These are phyloP conservation scores for Coemansia sp. DNA, from an alignment of 192 early-diverging fungal genomes.

Conservation along the genomic window DNA sequence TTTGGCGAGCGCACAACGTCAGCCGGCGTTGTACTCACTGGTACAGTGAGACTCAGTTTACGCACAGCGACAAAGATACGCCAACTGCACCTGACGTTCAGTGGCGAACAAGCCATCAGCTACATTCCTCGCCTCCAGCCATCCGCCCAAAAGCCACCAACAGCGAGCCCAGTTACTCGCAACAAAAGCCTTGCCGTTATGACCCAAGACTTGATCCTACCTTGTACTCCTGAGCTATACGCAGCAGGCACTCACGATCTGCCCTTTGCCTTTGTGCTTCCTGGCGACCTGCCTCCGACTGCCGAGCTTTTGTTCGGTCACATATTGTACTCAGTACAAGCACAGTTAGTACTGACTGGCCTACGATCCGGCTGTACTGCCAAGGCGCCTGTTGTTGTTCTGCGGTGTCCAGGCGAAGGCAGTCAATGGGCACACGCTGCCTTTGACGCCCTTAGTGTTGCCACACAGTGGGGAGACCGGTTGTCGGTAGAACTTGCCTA, in stretches of 20 bases:
- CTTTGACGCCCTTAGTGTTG: slow-evolving; percentile 22
- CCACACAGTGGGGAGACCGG: slow-evolving; percentile 21
- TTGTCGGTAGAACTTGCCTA: slow-evolving; percentile 7
- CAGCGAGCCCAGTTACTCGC: not conserved
- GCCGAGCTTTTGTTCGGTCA: slow-evolving; percentile 12
- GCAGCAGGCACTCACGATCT: slow-evolving; percentile 21
- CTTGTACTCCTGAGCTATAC: not conserved
- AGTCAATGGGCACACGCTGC: slow-evolving; percentile 22
- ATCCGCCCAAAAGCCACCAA: not conserved
- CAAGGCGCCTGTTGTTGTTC: slow-evolving; percentile 8
- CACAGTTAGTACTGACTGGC: slow-evolving; percentile 13
- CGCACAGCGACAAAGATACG: slow-evolving; percentile 17
- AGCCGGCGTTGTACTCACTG: slow-evolving; percentile 15
- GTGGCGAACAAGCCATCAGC: slow-evolving; percentile 16
- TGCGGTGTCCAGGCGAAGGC: slow-evolving; percentile 26
- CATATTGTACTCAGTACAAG: slow-evolving; percentile 18
- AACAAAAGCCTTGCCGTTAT: slow-evolving; percentile 15
- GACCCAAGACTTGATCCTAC: not conserved
- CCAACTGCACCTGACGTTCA: slow-evolving; percentile 16
- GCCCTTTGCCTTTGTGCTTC: slow-evolving; percentile 25
- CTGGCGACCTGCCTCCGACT: slow-evolving; percentile 21
- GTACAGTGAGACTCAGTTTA: slow-evolving; percentile 13
- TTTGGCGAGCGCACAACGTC: slow-evolving; percentile 25
- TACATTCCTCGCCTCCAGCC: not conserved
- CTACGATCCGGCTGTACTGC: slow-evolving; percentile 14